A percentile compares a stretch with the other conserved stretches of the same genome.
Conservation (phyloP, 2,329 filamentous ascomycete species). For the Emericellopsis atlantica region DNA sequence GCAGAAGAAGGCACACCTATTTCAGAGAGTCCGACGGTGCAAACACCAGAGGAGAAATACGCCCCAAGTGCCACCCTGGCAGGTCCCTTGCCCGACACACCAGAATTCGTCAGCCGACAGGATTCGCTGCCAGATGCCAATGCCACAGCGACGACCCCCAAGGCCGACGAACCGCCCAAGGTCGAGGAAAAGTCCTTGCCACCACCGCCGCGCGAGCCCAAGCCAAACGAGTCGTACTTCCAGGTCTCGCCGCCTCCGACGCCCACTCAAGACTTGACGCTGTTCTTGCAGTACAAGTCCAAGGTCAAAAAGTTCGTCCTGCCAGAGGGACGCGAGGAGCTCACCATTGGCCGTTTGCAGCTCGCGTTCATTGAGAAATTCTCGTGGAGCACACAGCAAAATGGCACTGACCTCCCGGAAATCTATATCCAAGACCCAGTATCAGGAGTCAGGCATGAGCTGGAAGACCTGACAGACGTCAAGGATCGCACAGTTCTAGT, state of each 20-base stretch:
- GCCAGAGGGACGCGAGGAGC: conserved; percentile 67
- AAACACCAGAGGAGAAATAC: conserved; percentile 50
- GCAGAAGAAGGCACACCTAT: conserved; percentile 4
- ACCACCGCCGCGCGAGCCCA: conserved; percentile 26
- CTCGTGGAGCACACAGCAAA: conserved; percentile 94
- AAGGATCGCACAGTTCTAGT: conserved; percentile 94
- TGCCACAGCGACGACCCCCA: conserved; percentile 6
- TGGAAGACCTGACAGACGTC: conserved; percentile 86
- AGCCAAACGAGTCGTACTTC: conserved; percentile 34
- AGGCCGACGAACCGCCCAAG: conserved; percentile 1
- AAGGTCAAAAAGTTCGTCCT: conserved; percentile 95
- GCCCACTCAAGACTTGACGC: conserved; percentile 72
- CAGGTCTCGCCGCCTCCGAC: conserved; percentile 51
- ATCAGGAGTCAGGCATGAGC: conserved; percentile 90
- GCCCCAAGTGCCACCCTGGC: conserved; percentile 44
- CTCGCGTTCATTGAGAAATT: conserved; percentile 98
- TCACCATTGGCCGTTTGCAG: conserved; percentile 80
- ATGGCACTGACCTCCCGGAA: conserved; percentile 84
- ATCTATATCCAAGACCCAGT: conserved; percentile 96
- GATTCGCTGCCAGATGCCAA: conserved; percentile 7
- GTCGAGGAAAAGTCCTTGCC: not conserved
- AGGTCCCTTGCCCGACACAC: conserved; percentile 38
- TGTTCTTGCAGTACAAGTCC: conserved; percentile 93
- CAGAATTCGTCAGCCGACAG: conserved; percentile 11
- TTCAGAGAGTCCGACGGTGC: conserved; percentile 9